Conservation (phyloP, 2,329 filamentous ascomycete genomes). For the Monosporascus sp. region DNA sequence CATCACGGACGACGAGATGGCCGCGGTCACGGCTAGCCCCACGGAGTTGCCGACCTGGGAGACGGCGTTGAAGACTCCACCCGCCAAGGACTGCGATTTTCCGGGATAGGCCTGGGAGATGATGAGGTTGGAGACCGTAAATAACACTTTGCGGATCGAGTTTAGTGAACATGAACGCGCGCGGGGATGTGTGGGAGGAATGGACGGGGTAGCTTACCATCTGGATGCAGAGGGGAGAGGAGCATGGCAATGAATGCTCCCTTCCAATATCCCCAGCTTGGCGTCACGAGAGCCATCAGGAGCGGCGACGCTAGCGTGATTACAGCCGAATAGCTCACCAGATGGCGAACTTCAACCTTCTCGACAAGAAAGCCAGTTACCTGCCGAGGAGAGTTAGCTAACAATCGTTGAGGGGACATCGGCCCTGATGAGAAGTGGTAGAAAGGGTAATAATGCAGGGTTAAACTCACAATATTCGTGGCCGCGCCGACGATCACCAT, state of each 20-base stretch:
- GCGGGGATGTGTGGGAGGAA: background rate
- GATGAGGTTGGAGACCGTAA: slow-evolving; percentile 50
- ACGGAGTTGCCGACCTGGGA: slow-evolving; percentile 43
- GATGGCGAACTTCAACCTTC: background rate
- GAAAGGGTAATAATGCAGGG: slow-evolving; percentile 33
- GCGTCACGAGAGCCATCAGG: slow-evolving; percentile 2
- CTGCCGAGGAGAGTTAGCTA: background rate
- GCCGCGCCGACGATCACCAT: slow-evolving; percentile 37
- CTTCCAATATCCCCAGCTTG: slow-evolving; percentile 10
- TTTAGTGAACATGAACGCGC: background rate
- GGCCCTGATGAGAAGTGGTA: slow-evolving; percentile 1
- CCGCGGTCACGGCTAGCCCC: slow-evolving; percentile 2
- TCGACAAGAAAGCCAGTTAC: background rate
- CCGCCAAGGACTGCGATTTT: slow-evolving; percentile 53
- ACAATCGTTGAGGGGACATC: background rate
- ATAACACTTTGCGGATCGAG: slow-evolving; percentile 38
- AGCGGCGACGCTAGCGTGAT: slow-evolving; percentile 32
- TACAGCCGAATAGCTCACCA: background rate
- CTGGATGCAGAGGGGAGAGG: slow-evolving; percentile 15
- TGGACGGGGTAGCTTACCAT: background rate
- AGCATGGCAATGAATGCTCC: slow-evolving; percentile 30
- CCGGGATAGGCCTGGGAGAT: slow-evolving; percentile 49
- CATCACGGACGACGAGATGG: slow-evolving; percentile 1
- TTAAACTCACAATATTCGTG: slow-evolving; percentile 37
- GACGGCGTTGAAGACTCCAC: slow-evolving; percentile 56